Conservation (phyloP, 2,329 filamentous ascomycete genomes). For the Byssochlamys sp. region DNA sequence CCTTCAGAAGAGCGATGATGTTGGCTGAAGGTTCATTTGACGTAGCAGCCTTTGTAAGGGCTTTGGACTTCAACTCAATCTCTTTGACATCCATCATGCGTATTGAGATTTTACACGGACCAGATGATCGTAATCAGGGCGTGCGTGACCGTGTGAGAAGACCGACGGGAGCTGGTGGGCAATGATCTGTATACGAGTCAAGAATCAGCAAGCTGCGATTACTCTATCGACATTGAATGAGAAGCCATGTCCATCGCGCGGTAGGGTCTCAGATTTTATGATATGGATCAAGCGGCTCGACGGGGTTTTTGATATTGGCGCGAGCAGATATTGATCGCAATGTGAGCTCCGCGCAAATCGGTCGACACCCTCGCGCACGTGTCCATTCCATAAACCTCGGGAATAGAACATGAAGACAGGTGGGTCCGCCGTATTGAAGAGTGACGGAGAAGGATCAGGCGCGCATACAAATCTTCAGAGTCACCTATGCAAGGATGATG, state of each 20-base stretch:
- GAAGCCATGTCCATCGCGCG: too few relatives aligned
- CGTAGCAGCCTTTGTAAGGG: conserved; percentile 66
- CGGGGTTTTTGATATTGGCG: neutral
- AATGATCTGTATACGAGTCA: neutral
- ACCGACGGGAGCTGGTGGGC: neutral
- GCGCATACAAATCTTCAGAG: conserved; percentile 5
- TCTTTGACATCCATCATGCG: conserved; percentile 69
- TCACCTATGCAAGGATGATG: conserved; percentile 1
- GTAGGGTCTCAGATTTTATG: too few relatives aligned
- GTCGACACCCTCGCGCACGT: neutral
- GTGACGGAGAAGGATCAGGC: neutral
- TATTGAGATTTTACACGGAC: neutral
- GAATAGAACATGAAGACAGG: neutral
- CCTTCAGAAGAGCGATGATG: conserved; percentile 64
- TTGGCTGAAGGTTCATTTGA: conserved; percentile 65
- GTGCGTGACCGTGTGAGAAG: neutral
- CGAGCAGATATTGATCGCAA: neutral
- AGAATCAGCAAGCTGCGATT: neutral
- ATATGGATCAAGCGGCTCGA: too few relatives aligned
- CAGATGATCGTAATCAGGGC: neutral
- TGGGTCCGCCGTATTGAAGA: neutral
- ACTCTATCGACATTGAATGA: too few relatives aligned
- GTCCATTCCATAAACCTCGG: neutral
- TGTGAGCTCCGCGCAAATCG: neutral
- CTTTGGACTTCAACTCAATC: conserved; percentile 65